Evolutionary conservation across 2,329 filamentous ascomycete genomes (phyloP).

Genomic region (Periglandula ipomoeae): DNA sequence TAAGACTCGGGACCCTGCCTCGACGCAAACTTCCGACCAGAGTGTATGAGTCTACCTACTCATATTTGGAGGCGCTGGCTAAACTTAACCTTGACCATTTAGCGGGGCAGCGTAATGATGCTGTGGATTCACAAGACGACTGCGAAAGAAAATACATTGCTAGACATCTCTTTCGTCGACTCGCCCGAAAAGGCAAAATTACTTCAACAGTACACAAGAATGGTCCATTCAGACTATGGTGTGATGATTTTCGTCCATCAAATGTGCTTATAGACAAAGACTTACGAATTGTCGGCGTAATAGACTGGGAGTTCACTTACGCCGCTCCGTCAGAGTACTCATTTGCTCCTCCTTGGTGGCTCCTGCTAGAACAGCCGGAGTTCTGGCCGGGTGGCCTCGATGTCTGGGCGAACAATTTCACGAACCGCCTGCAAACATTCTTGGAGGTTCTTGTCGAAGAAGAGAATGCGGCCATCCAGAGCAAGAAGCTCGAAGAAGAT

Average conservation of each 20-base stretch:
- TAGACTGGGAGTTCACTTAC: constrained; percentile 34
- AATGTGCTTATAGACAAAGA: constrained; percentile 23
- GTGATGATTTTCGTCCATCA: constrained; percentile 22
- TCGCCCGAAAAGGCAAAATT: constrained; percentile 20
- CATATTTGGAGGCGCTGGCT: neutral
- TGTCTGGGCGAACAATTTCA: constrained; percentile 23
- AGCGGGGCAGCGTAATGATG: constrained; percentile 27
- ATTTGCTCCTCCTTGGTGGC: constrained; percentile 29
- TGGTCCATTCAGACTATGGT: constrained; percentile 15
- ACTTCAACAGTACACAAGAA: constrained; percentile 12
- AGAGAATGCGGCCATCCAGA: constrained; percentile 10
- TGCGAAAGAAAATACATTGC: constrained; percentile 24
- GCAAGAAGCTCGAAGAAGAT: constrained; percentile 1
- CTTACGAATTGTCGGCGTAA: constrained; percentile 20
- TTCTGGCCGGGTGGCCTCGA: constrained; percentile 21
- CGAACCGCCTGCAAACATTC: constrained; percentile 22
- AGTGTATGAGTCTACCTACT: neutral
- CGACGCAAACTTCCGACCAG: neutral
- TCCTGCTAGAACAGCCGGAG: constrained; percentile 24
- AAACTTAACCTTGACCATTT: constrained; percentile 1
- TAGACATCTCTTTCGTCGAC: constrained; percentile 9
- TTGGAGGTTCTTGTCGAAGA: constrained; percentile 24
- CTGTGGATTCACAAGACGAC: constrained; percentile 20
- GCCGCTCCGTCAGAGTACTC: constrained; percentile 23
- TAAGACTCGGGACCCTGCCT: constrained; percentile 1